These are phyloP conservation scores for Carex parvula DNA, from an alignment of 176 grass and related monocot genomes.

Conservation along the genomic window DNA sequence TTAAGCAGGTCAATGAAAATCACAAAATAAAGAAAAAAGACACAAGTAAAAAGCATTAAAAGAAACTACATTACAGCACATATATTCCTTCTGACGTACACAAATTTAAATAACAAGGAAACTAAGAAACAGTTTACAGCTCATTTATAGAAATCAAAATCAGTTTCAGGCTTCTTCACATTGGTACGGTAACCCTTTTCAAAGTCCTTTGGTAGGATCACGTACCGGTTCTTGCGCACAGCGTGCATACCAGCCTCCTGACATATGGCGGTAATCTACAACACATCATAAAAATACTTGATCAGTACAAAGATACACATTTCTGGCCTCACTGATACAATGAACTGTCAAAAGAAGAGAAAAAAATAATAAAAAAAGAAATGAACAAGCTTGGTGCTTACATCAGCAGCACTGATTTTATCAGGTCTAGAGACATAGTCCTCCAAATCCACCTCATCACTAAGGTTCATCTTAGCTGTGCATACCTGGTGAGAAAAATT, in stretches of 20 bases:
- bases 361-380: background rate
- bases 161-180: constrained; percentile 92
- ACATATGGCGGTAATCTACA: constrained; percentile 84
- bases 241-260: constrained; percentile 99
- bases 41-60: background rate
- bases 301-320: background rate
- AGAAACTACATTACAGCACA: constrained; percentile 20
- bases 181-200: constrained; percentile 96
- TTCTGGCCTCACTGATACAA: background rate
- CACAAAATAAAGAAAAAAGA: background rate
- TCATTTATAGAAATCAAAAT: constrained; percentile 99
- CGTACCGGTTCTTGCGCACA: constrained; percentile 90
- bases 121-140: constrained; percentile 9
- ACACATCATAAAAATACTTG: background rate
- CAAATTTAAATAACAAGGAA: background rate
- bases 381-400: constrained; percentile 34
- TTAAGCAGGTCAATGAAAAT: background rate
- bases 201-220: constrained; percentile 96
- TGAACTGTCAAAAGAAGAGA: background rate
- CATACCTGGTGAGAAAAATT: constrained; percentile 46
- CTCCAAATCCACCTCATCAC: constrained; percentile 96
- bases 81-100: background rate
- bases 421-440: constrained; percentile 93
- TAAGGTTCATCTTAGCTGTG: constrained; percentile 95
- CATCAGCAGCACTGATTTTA: constrained; percentile 98